Percentiles rank a stretch among this genome's conserved stretches.
phyloP scores from a whole-genome alignment of 768 basidiomycete genomes.

The Leccinum uliginosum region DNA sequence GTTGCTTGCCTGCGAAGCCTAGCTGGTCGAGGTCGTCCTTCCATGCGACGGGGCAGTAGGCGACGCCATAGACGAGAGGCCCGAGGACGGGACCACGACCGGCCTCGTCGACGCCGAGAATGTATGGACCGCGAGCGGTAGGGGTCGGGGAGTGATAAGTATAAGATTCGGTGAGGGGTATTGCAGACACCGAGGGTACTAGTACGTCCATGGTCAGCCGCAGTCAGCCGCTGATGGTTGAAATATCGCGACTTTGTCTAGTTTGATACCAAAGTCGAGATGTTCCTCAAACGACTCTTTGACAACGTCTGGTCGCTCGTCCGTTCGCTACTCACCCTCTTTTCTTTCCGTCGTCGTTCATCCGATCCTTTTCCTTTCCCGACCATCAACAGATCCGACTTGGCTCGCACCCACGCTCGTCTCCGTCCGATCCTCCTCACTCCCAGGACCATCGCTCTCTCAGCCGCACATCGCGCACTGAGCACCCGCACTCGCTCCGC shows the following conservation, averaged over 20 bases:
- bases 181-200: constrained; percentile 59
- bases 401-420: constrained; percentile 10
- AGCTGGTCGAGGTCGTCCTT: constrained; percentile 67
- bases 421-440: constrained; percentile 23
- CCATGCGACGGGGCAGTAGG: constrained; percentile 84
- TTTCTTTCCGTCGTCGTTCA: constrained; percentile 11
- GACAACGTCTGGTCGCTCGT: constrained; percentile 25
- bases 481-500: constrained; percentile 9
- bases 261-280: not conserved
- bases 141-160: constrained; percentile 74
- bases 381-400: constrained; percentile 1
- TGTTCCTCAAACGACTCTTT: constrained; percentile 15
- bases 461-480: not conserved
- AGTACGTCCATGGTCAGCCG: constrained; percentile 28
- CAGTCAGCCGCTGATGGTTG: not conserved
- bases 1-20: constrained; percentile 80
- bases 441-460: constrained; percentile 5
- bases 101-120: constrained; percentile 98
- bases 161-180: constrained; percentile 64
- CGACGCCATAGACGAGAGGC: constrained; percentile 93
- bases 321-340: constrained; percentile 22
- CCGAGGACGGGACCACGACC: constrained; percentile 95
- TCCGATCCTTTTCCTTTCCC: constrained; percentile 13
- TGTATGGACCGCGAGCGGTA: constrained; percentile 72
- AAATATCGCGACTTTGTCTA: constrained; percentile 1